Evolutionary conservation across 495 filamentous ascomycete species (phyloP), one percentile per base, ranked within the genome.

Genomic region (Penicillium angulare): DNA sequence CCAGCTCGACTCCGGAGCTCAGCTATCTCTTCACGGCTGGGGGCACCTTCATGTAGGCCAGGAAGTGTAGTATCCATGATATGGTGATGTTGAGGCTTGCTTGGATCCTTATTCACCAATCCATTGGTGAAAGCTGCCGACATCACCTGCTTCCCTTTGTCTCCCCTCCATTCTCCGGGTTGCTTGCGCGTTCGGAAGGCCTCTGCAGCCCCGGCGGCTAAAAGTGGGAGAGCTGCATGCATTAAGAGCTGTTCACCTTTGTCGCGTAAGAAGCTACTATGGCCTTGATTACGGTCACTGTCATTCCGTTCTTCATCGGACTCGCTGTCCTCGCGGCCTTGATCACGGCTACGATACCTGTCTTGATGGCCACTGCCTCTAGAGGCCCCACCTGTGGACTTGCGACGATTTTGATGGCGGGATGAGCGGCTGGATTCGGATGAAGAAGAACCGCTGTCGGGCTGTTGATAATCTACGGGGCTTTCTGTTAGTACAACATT

Each of bases 181-280:
- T 36, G 22, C 17, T 48, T 48, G 45, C 45, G 45, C 21, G 45
- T 15, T n/a, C 33, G 33, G 1, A 48, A 38, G 20, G 45, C 45
- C 45, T 48, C 45, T 48, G 45, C 45, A 27, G 45, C 45, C 26
- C 45, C 45, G 15, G 45, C 45, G 7, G 33, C 45, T 29, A 48
- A 6, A 33, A 48, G 45, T 7, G 45, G 45, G 20, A 48, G 33
- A 27, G 45, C 45, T 27, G 45, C 45, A 16, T 48, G 45, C 45
- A 39, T 29, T 9, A 48, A 13, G 29, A 48, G 32, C n/a, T 39
- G 5, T 6, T 33, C 34, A 13, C 45, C 45, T 33, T 29, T 38
- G n/a, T 12, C 22, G 15, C 33, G 18, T 27, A 48, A 20, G 31
- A 22, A 22, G 43, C 13, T 6, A 18, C 20, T 17, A 8, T 18